Evolutionary conservation across 805 yeast species (phyloP), one percentile per base, ranked within the genome.

Genomic region (Zygosaccharomyces bailii): DNA sequence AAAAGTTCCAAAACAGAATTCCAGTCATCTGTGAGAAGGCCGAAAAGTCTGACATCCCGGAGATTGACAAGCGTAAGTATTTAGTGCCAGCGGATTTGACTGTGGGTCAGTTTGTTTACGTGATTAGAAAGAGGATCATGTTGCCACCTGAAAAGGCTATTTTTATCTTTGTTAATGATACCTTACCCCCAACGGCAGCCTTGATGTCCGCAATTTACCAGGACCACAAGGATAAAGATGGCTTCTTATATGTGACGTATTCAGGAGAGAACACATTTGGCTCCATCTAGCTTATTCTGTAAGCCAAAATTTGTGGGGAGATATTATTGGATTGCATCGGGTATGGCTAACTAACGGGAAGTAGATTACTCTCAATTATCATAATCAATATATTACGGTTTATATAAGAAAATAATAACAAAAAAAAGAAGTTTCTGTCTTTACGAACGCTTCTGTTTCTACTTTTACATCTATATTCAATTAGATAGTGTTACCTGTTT

Each of bases 181-280:
- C 93, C 45, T 76, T 93, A 56, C 99, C 99, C 8, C 98, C 98
- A 37, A 93, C 99, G 2, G 97, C 98, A 16, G 96, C 98, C 13
- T 77, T 93, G 55, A 88, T 93, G 93, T 84, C 95, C 57, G 78
- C 93, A 18, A 85, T 93, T 52, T 93, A 93, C 63, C 95, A 90
- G 60, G 97, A 93, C 67, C 96, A 93, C 69, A 89, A 89, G 71
- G 99, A 93, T 64, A 91, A 91, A 62, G 99, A 93, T 66, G 99
- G 99, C 29, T 93, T 93, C 69, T 79, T 93, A 61, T 93, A 93
- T 69, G 91, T 93, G 53, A 79, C 95, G 52, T 91, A 91, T 71
- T 86, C 96, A 5, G 98, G 99, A 39, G 99, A 93, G 69, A 93
- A 93, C 70, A 93, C 99, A 5, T 93, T 93, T 72, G 99, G 99